Evolutionary conservation across 768 basidiomycete species (phyloP).

Genomic region (Rhodotorula babjevae): DNA sequence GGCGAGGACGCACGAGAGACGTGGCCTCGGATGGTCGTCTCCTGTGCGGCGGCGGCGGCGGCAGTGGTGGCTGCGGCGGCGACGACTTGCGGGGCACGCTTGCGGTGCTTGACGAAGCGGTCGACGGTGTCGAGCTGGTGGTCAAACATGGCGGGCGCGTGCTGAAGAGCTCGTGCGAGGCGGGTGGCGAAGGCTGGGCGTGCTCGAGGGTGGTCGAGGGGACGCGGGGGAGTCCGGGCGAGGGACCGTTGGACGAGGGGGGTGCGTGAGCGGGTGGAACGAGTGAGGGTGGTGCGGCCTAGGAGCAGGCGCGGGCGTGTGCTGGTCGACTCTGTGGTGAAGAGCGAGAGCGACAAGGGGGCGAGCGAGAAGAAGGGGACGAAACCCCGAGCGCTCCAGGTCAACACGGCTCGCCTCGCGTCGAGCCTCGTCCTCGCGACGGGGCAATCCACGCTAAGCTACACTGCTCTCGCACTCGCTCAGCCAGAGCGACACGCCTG

Average conservation of each 20-base stretch:
- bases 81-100: neutral
- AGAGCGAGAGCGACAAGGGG: too few relatives aligned
- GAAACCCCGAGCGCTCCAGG: neutral
- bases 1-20: neutral
- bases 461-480: too few relatives aligned
- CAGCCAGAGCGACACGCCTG: too few relatives aligned
- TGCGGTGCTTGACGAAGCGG: neutral
- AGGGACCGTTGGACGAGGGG: neutral
- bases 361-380: neutral
- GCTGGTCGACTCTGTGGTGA: too few relatives aligned
- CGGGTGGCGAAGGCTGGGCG: neutral
- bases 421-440: neutral
- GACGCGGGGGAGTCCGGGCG: too few relatives aligned
- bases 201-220: too few relatives aligned
- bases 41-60: neutral
- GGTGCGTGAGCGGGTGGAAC: too few relatives aligned
- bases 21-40: neutral
- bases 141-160: neutral
- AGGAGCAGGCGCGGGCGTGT: too few relatives aligned
- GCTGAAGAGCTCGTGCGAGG: too few relatives aligned
- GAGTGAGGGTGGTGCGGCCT: too few relatives aligned
- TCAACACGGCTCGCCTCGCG: neutral
- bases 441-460: too few relatives aligned
- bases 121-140: neutral
- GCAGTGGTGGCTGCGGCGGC: neutral